phyloP scores from a whole-genome alignment of 441 rosid genomes.

The Syzygium syzygioides region DNA sequence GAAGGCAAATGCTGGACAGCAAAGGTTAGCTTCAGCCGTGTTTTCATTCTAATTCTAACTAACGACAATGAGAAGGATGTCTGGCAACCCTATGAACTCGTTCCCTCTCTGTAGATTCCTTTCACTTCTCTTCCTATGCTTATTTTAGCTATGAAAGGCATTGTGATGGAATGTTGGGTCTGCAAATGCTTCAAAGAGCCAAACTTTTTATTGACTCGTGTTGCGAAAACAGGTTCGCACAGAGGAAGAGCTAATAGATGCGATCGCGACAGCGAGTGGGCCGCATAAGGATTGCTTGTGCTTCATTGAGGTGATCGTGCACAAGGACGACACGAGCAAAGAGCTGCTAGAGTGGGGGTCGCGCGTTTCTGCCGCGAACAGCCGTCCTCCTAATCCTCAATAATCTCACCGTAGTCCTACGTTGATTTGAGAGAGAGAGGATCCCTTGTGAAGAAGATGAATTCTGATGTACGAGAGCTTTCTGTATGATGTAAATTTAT shows the following conservation, averaged over 20 bases:
- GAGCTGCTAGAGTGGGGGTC: conserved; percentile 18
- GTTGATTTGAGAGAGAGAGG: background rate
- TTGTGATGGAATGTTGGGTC: background rate
- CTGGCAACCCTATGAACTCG: background rate
- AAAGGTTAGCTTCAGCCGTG: conserved; percentile 1
- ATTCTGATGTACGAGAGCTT: background rate
- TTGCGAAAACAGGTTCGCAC: background rate
- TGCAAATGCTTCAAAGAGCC: background rate
- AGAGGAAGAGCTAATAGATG: conserved; percentile 4
- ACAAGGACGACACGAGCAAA: conserved; percentile 15
- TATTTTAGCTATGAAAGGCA: background rate
- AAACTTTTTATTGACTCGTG: background rate
- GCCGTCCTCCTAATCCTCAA: conserved; percentile 16
- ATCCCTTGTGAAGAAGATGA: background rate
- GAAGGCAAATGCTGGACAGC: conserved; percentile 15
- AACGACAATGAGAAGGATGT: background rate
- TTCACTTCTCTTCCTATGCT: background rate
- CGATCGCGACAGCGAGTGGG: background rate
- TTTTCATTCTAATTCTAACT: background rate
- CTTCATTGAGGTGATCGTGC: conserved; percentile 15
- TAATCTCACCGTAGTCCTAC: background rate
- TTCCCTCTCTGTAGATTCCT: background rate
- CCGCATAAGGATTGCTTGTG: conserved; percentile 1
- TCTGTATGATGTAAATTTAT: background rate
- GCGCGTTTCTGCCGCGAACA: conserved; percentile 5